A percentile compares a stretch with the other conserved stretches of the same genome.
These are phyloP conservation scores for Ajuga reptans DNA, from an alignment of 305 asterid genomes.

Conservation along the genomic window DNA sequence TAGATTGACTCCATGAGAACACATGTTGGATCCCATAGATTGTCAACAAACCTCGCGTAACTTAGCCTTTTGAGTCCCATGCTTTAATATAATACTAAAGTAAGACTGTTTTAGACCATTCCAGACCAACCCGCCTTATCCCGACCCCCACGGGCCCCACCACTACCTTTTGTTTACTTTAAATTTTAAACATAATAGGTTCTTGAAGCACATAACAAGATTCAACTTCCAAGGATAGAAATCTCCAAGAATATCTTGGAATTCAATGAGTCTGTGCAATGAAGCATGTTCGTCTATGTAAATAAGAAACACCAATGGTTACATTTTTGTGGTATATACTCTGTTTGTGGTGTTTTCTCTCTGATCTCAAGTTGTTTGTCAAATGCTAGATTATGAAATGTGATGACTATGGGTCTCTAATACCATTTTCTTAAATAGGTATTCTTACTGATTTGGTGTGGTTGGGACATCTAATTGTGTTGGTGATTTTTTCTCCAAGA, in stretches of 20 bases:
- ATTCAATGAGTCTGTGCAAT: background rate
- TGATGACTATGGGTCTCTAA: background rate
- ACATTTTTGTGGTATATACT: background rate
- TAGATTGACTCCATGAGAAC: background rate
- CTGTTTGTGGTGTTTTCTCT: background rate
- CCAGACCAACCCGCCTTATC: background rate
- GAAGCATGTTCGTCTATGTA: too few species aligned
- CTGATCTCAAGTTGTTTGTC: background rate
- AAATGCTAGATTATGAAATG: background rate
- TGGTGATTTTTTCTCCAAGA: too few species aligned
- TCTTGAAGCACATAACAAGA: background rate
- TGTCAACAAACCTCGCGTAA: background rate
- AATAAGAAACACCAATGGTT: too few species aligned
- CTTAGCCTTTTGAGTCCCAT: background rate
- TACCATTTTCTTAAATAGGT: background rate
- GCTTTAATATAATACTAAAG: background rate
- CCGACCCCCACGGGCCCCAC: background rate
- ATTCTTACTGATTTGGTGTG: background rate
- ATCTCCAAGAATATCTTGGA: background rate
- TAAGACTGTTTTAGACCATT: background rate
- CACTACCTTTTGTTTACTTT: background rate
- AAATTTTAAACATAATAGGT: background rate
- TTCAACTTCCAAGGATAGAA: slow-evolving; percentile 10
- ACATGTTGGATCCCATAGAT: background rate
- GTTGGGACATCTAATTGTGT: too few species aligned